Conservation (phyloP, 805 yeast species). For the Metschnikowia similis region DNA sequence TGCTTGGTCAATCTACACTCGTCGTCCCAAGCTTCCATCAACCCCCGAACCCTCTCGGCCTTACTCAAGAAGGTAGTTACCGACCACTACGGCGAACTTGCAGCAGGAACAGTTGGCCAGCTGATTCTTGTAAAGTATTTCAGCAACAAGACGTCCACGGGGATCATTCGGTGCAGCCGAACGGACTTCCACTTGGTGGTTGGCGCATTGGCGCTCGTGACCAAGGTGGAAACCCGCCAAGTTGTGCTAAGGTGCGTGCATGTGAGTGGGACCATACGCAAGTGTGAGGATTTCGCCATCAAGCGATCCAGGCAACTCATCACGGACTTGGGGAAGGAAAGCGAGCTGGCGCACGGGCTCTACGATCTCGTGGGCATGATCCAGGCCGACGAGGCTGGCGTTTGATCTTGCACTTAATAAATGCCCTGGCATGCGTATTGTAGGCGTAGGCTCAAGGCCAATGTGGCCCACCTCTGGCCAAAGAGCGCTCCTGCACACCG, state of each 20-base stretch:
- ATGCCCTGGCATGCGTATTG: neutral
- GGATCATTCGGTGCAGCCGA: slow-evolving; percentile 74
- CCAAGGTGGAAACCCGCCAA: slow-evolving; percentile 43
- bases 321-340: slow-evolving; percentile 15
- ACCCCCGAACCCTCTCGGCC: slow-evolving; percentile 46
- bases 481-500: neutral
- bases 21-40: slow-evolving; percentile 46
- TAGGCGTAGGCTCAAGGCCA: neutral
- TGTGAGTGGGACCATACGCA: slow-evolving; percentile 83
- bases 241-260: slow-evolving; percentile 60
- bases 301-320: slow-evolving; percentile 39
- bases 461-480: neutral
- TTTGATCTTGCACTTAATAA: neutral
- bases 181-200: slow-evolving; percentile 58
- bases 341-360: slow-evolving; percentile 6
- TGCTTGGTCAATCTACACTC: slow-evolving; percentile 47
- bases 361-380: slow-evolving; percentile 13
- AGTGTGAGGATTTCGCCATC: slow-evolving; percentile 70
- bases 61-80: slow-evolving; percentile 54
- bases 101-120: slow-evolving; percentile 59
- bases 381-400: slow-evolving; percentile 4
- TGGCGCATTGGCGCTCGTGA: slow-evolving; percentile 61
- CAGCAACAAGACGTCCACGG: slow-evolving; percentile 75
- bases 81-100: slow-evolving; percentile 73
- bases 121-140: slow-evolving; percentile 71